These are phyloP conservation scores for Aphanomyces euteiches DNA, from an alignment of 352 stramenopile species.

Conservation along the genomic window DNA sequence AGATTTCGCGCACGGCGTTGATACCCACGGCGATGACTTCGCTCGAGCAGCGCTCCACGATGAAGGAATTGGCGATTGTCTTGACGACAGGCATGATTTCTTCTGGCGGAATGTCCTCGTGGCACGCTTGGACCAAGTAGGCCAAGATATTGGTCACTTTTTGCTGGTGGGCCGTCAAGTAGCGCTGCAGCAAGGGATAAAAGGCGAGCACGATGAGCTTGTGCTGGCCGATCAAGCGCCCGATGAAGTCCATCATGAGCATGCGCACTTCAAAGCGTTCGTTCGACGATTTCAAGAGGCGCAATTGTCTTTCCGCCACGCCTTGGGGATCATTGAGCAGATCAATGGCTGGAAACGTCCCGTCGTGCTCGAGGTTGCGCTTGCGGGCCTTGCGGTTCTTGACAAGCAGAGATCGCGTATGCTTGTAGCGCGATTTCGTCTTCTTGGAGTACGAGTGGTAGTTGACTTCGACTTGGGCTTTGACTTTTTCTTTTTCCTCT, in stretches of 20 bases:
- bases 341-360: constrained; percentile 96
- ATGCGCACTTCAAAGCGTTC: constrained; percentile 93
- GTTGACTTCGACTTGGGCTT: constrained; percentile 82
- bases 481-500: constrained; percentile 86
- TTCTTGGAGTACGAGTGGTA: constrained; percentile 96
- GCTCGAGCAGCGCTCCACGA: constrained; percentile 93
- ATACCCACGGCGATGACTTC: constrained; percentile 98
- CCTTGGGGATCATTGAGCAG: constrained; percentile 96
- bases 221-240: constrained; percentile 95
- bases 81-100: constrained; percentile 95
- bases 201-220: constrained; percentile 95
- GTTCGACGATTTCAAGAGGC: constrained; percentile 84
- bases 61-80: constrained; percentile 98
- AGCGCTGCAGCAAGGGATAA: constrained; percentile 94
- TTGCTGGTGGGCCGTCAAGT: constrained; percentile 86
- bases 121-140: constrained; percentile 96
- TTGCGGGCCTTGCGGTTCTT: constrained; percentile 89
- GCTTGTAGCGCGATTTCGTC: constrained; percentile 87
- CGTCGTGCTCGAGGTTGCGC: constrained; percentile 65
- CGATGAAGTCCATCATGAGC: constrained; percentile 99
- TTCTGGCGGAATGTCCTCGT: constrained; percentile 96
- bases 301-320: constrained; percentile 92
- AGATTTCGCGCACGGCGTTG: constrained; percentile 95
- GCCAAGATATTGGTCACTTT: constrained; percentile 94
- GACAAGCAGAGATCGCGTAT: constrained; percentile 79